Base-by-base conservation (phyloP, 2,329 filamentous ascomycete species). In the Ophiostoma montium region DNA sequence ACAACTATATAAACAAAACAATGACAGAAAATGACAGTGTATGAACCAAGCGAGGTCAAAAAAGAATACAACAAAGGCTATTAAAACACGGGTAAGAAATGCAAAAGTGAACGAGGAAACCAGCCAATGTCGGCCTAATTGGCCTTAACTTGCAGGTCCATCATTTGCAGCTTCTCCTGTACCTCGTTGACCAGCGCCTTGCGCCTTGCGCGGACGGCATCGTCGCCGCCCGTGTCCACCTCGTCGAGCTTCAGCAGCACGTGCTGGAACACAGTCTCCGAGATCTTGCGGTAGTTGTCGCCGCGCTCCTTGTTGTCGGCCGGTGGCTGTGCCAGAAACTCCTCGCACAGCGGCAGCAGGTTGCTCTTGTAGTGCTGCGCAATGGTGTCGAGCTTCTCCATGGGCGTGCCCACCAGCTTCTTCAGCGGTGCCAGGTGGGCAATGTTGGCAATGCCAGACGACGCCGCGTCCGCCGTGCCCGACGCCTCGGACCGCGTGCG, bases 241-340 rank as follows among this genome's bases (percentile, higher is more conserved):
- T 74, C 80, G 61, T 92, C 86, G 35, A 87, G 64, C 66, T 89
- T 90, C 55, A 92, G 65, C 35, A 90, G 60, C 2, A 88, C 77
- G 57, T 88, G 82, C 53, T 82, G 78, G 70, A 92, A 70, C 35
- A 88, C 74, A 5, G 81, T 85, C 68, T 92, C 86, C 4, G 78
- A 80, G 16, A 92, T 63, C 60, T 76, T 81, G 61, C 82, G 80
- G 61, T 90, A 82, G 59, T 89, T 83, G 32, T 87, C 84, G 13
- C 75, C 74, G 46, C 76, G 70, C 69, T 84, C 86, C 62, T 81
- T 80, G 35, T 67, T 59, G 47, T 87, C 82, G 3, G 64, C 61
- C 0, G 86, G 85, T 11, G 86, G 81, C 9, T 71, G 67, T 6
- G 66, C 67, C 18, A 74, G 71, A 60, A 78, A 90, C 21, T 78